Conservation (phyloP, 1,139 yeast genomes). For the Candida pseudoviswanathii region DNA sequence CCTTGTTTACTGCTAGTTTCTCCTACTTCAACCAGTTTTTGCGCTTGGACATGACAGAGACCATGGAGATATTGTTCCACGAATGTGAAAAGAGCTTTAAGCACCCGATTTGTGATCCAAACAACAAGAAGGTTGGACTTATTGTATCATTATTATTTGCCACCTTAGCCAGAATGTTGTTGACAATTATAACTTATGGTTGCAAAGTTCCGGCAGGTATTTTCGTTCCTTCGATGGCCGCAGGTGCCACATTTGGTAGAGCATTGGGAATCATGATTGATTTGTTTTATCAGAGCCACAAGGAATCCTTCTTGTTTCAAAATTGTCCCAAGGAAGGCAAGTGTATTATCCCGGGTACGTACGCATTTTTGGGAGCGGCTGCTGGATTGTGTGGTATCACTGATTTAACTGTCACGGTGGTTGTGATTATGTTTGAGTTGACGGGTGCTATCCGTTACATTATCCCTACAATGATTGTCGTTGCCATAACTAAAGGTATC, state of each 20-base stretch:
- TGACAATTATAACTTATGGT: conserved; percentile 87
- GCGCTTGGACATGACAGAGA: conserved; percentile 89
- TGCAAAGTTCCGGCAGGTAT: conserved; percentile 94
- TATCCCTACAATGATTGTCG: conserved; percentile 94
- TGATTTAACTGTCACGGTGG: conserved; percentile 88
- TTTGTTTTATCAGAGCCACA: conserved; percentile 45
- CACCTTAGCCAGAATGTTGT: conserved; percentile 64
- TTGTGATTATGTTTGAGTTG: conserved; percentile 91
- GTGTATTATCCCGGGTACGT: conserved; percentile 89
- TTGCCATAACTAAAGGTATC: conserved; percentile 82
- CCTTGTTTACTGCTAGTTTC: conserved; percentile 70
- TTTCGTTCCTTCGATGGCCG: conserved; percentile 95
- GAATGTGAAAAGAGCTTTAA: conserved; percentile 63
- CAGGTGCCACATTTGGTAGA: conserved; percentile 93
- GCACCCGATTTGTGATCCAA: conserved; percentile 52
- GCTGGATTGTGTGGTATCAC: conserved; percentile 95
- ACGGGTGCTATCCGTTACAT: conserved; percentile 92
- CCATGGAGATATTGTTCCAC: conserved; percentile 86
- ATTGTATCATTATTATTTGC: conserved; percentile 66
- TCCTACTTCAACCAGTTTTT: conserved; percentile 85
- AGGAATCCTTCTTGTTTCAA: conserved; percentile 47
- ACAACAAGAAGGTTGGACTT: conserved; percentile 33
- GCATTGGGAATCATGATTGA: conserved; percentile 76
- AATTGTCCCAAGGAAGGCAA: conserved; percentile 44
- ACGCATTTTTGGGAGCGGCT: conserved; percentile 97